phyloP scores from a whole-genome alignment of 2,329 filamentous ascomycete genomes.

The Metarhizium album region DNA sequence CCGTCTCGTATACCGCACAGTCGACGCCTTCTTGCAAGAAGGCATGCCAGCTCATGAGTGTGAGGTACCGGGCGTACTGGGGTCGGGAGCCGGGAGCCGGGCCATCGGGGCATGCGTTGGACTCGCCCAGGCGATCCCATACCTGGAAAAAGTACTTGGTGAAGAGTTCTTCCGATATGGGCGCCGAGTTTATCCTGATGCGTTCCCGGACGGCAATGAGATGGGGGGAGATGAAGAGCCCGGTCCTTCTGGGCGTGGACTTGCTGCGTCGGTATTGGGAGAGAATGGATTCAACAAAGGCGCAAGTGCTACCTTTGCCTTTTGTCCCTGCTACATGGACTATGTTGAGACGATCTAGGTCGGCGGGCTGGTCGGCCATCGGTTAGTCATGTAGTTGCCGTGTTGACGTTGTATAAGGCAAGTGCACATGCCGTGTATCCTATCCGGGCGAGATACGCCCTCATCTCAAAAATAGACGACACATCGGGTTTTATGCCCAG shows the following conservation, averaged over 20 bases:
- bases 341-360: slow-evolving; percentile 52
- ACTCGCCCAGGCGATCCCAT: slow-evolving; percentile 43
- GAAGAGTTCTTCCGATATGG: slow-evolving; percentile 48
- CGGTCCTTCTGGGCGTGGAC: slow-evolving; percentile 34
- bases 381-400: background rate
- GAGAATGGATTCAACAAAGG: slow-evolving; percentile 55
- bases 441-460: slow-evolving; percentile 63
- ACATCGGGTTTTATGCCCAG: slow-evolving; percentile 62
- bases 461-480: slow-evolving; percentile 65
- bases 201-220: slow-evolving; percentile 57
- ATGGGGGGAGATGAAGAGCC: slow-evolving; percentile 60
- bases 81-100: slow-evolving; percentile 32
- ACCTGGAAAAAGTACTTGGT: slow-evolving; percentile 58
- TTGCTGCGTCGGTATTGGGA: slow-evolving; percentile 30
- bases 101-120: slow-evolving; percentile 21
- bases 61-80: slow-evolving; percentile 51
- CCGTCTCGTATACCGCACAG: slow-evolving; percentile 54
- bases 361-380: slow-evolving; percentile 21
- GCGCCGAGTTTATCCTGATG: slow-evolving; percentile 49
- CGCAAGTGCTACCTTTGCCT: slow-evolving; percentile 64
- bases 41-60: slow-evolving; percentile 55
- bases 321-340: slow-evolving; percentile 68
- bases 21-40: slow-evolving; percentile 54
- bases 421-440: slow-evolving; percentile 51
- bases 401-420: background rate